Evolutionary conservation across 352 stramenopile genomes (phyloP).

Genomic region (Phytophthora brassicae): DNA sequence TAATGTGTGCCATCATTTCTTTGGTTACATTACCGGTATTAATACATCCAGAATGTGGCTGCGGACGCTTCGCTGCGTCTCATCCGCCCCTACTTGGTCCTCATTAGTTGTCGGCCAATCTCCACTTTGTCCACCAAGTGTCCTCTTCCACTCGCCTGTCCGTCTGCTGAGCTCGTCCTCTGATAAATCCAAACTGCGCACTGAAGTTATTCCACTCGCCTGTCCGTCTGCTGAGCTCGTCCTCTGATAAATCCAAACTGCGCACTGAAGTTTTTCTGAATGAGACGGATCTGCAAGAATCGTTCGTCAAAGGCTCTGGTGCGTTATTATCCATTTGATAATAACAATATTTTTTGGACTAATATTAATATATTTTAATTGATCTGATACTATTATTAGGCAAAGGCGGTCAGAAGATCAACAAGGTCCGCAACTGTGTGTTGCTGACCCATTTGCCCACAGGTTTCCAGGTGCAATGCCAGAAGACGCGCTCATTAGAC

Average conservation of each 20-base stretch:
- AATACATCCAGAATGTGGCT: not conserved
- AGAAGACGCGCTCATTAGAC: slow-evolving; percentile 81
- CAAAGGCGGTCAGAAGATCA: slow-evolving; percentile 91
- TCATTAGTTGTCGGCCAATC: not conserved
- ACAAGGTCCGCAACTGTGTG: slow-evolving; percentile 91
- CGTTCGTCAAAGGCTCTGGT: slow-evolving; percentile 87
- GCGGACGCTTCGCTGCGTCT: not conserved
- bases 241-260: not conserved
- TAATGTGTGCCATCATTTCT: not conserved
- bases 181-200: slow-evolving; percentile 3
- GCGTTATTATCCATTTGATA: not conserved
- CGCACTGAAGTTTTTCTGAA: slow-evolving; percentile 39
- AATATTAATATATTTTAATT: not conserved
- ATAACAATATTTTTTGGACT: not conserved
- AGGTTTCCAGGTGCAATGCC: slow-evolving; percentile 71
- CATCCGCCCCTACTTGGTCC: not conserved
- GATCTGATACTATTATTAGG: slow-evolving; percentile 26
- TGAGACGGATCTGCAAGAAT: slow-evolving; percentile 75
- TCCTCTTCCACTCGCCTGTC: not conserved
- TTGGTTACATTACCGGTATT: too few relatives aligned
- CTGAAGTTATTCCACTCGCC: slow-evolving; percentile 24
- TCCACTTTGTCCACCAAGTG: not conserved
- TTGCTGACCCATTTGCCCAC: slow-evolving; percentile 84
- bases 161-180: slow-evolving; percentile 1
- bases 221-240: not conserved